These are phyloP conservation scores for Phyllostachys edulis DNA, from an alignment of 176 grass and related monocot species.

Conservation along the genomic window DNA sequence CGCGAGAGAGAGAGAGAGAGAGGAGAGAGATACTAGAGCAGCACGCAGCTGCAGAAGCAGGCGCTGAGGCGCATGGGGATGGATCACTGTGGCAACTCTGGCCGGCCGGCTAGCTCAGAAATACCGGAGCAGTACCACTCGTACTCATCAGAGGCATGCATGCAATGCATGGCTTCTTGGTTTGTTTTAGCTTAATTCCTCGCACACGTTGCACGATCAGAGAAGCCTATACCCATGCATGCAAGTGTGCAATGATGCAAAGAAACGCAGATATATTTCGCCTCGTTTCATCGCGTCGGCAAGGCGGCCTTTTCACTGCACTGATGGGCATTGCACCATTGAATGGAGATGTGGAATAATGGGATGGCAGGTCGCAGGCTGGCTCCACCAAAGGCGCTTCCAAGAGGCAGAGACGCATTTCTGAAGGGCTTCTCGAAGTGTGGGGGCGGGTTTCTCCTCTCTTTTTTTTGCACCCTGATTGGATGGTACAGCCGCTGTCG, in stretches of 20 bases:
- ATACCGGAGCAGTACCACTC: background rate
- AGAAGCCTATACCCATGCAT: background rate
- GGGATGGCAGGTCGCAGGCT: background rate
- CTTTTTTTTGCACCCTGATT: background rate
- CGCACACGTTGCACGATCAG: background rate
- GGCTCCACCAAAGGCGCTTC: background rate
- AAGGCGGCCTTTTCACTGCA: background rate
- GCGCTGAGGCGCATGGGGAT: constrained; percentile 19
- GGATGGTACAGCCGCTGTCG: background rate
- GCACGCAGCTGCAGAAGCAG: background rate
- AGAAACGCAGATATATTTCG: background rate
- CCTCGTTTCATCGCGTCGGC: background rate
- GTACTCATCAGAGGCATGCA: no score
- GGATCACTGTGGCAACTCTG: constrained; percentile 29
- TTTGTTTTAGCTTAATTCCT: no score
- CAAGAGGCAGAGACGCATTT: background rate
- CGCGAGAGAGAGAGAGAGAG: background rate
- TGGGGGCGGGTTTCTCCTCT: background rate
- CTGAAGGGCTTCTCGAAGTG: background rate
- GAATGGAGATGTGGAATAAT: background rate
- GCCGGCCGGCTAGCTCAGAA: background rate
- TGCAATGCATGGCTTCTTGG: no score
- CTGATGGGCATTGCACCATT: background rate
- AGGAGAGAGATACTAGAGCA: background rate
- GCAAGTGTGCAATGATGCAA: background rate